Evolutionary conservation across 2,329 filamentous ascomycete genomes (phyloP).

Genomic region (Leptographium flavum): DNA sequence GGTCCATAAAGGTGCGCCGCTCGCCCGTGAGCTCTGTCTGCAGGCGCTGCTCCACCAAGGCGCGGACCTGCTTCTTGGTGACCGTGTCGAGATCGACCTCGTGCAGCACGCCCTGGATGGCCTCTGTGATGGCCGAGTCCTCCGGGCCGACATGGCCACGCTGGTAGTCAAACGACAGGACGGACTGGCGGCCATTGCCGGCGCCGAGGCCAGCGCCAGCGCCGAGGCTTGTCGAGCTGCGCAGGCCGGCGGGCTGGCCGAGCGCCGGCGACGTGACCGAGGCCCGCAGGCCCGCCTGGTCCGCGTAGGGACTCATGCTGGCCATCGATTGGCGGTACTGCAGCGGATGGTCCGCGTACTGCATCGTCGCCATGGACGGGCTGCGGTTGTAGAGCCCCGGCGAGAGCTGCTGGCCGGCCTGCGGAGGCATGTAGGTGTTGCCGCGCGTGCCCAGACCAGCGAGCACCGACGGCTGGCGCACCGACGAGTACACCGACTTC

Average conservation of each 20-base stretch:
- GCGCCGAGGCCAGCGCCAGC: conserved; percentile 29
- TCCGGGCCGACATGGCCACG: conserved; percentile 51
- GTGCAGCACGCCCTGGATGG: conserved; percentile 65
- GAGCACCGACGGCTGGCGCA: conserved; percentile 74
- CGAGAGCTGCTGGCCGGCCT: conserved; percentile 52
- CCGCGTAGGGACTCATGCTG: conserved; percentile 39
- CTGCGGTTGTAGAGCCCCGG: conserved; percentile 41
- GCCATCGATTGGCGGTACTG: conserved; percentile 55
- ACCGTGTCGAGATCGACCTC: conserved; percentile 94
- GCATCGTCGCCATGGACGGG: conserved; percentile 26
- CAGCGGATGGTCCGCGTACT: conserved; percentile 36
- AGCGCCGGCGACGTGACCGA: conserved; percentile 29
- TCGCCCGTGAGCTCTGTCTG: conserved; percentile 82
- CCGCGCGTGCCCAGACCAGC: conserved; percentile 62
- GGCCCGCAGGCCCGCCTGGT: conserved; percentile 36
- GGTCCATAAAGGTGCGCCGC: conserved; percentile 76
- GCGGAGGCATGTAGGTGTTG: conserved; percentile 67
- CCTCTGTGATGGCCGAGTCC: conserved; percentile 67
- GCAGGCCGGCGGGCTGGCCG: conserved; percentile 16
- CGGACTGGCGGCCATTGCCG: conserved; percentile 30
- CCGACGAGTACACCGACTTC: conserved; percentile 88
- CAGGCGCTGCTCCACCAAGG: conserved; percentile 81
- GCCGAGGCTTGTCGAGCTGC: conserved; percentile 30
- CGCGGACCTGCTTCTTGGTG: conserved; percentile 93
- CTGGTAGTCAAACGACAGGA: conserved; percentile 46